These are phyloP conservation scores for Rosellinia necatrix DNA, from an alignment of 2,329 filamentous ascomycete genomes.

Conservation along the genomic window DNA sequence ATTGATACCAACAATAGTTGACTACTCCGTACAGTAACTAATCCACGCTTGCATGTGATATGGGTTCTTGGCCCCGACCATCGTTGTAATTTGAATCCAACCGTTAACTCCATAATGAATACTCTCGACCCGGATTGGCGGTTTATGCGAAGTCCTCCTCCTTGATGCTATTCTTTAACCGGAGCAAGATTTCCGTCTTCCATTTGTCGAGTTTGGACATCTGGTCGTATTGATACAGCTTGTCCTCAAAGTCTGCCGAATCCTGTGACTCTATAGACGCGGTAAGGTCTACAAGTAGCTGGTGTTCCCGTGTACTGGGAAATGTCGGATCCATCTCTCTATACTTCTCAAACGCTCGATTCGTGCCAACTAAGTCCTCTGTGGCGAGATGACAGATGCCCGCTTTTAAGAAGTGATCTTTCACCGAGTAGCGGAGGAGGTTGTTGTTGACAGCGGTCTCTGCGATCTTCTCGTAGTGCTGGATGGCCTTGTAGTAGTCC, in stretches of 20 bases:
- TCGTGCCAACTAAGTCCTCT: conserved; percentile 75
- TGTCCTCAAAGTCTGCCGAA: conserved; percentile 82
- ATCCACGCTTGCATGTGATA: conserved; percentile 22
- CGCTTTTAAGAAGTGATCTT: conserved; percentile 93
- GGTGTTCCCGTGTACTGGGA: conserved; percentile 75
- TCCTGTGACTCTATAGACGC: conserved; percentile 78
- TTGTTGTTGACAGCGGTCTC: conserved; percentile 82
- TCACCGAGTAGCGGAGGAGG: conserved; percentile 90
- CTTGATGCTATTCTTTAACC: conserved; percentile 84
- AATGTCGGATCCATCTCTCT: conserved; percentile 80
- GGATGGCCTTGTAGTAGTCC: conserved; percentile 84
- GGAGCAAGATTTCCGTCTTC: conserved; percentile 86
- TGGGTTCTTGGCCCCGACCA: conserved; percentile 10
- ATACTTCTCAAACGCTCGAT: conserved; percentile 82
- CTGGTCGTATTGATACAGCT: conserved; percentile 87
- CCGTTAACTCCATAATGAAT: conserved; percentile 21
- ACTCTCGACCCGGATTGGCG: conserved; percentile 1
- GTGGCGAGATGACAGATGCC: conserved; percentile 84
- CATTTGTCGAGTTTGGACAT: conserved; percentile 88
- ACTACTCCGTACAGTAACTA: conserved; percentile 16
- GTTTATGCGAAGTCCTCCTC: conserved; percentile 42
- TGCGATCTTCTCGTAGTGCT: conserved; percentile 83
- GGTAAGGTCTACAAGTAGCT: conserved; percentile 77
- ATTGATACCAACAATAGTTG: conserved; percentile 12
- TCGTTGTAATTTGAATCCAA: conserved; percentile 20